A percentile compares a stretch with the other conserved stretches of the same genome.
Evolutionary conservation across 23 red algal species (phyloP).

Genomic region (Porphyridium purpureum): DNA sequence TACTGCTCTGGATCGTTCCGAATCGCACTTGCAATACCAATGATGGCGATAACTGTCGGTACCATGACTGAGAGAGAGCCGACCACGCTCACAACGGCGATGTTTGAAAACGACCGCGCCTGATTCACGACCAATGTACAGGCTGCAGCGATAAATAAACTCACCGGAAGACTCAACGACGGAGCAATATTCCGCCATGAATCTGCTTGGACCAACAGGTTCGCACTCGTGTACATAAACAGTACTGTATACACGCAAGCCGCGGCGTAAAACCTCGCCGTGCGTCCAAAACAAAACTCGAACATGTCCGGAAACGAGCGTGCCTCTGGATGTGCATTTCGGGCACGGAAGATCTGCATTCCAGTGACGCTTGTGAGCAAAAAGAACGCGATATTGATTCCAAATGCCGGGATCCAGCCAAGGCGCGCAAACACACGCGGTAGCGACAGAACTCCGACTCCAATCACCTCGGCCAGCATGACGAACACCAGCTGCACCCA

Average conservation of each 20-base stretch:
- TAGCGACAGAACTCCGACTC: constrained; percentile 5
- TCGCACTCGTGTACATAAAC: background rate
- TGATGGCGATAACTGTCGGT: background rate
- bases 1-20: background rate
- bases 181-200: background rate
- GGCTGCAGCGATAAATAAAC: background rate
- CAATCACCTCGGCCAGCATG: background rate
- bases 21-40: background rate
- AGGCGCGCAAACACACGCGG: background rate
- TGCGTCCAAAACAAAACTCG: background rate
- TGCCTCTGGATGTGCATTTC: background rate
- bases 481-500: background rate
- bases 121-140: background rate
- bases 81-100: background rate
- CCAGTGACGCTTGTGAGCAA: background rate
- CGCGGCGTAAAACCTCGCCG: constrained; percentile 1
- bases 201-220: background rate
- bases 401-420: constrained; percentile 1
- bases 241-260: constrained; percentile 1
- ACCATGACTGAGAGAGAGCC: constrained; percentile 1
- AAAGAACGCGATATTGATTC: background rate
- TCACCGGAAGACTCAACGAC: background rate
- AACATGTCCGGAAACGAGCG: background rate
- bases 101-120: background rate
- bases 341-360: background rate